Percentiles rank a stretch among this genome's conserved stretches.
Evolutionary conservation across 108 stramenopile genomes (phyloP).

Genomic region (Pelagomonas calceolata): DNA sequence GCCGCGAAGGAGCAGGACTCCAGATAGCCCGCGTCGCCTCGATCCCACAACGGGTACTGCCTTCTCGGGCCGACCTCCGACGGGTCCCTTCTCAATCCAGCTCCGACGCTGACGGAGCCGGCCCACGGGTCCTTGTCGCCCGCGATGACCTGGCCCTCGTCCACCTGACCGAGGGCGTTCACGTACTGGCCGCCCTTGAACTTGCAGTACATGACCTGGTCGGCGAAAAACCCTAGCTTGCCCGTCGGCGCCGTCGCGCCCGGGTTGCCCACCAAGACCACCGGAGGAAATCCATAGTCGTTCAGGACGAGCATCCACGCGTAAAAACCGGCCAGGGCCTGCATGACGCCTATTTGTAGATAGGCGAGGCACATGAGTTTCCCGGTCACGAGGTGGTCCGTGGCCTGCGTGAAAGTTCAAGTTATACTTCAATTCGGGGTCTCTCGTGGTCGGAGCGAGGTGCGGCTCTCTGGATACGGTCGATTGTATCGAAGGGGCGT

Average conservation of each 20-base stretch:
- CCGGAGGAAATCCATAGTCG: constrained; percentile 37
- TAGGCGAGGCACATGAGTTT: constrained; percentile 44
- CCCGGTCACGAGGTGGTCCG: constrained; percentile 46
- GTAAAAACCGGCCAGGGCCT: constrained; percentile 44
- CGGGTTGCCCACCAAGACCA: constrained; percentile 17
- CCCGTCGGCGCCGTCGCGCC: too few relatives aligned
- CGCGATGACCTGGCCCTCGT: neutral
- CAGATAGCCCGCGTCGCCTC: constrained; percentile 18
- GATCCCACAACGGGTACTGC: constrained; percentile 27
- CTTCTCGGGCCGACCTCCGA: constrained; percentile 4
- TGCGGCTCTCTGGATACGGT: too few relatives aligned
- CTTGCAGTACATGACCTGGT: constrained; percentile 31
- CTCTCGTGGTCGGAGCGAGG: too few relatives aligned
- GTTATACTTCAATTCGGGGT: too few relatives aligned
- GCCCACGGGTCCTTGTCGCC: too few relatives aligned
- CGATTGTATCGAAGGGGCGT: too few relatives aligned
- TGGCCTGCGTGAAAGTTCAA: too few relatives aligned
- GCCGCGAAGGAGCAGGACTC: constrained; percentile 25
- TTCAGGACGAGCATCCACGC: constrained; percentile 45
- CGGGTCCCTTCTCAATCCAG: too few relatives aligned
- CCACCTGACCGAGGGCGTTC: constrained; percentile 7
- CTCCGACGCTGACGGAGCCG: too few relatives aligned
- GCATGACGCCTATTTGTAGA: constrained; percentile 46
- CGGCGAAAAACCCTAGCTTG: constrained; percentile 19
- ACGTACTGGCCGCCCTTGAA: constrained; percentile 31